Base-by-base conservation (phyloP, 306 rosid genomes). In the Adenanthera pavonina region DNA sequence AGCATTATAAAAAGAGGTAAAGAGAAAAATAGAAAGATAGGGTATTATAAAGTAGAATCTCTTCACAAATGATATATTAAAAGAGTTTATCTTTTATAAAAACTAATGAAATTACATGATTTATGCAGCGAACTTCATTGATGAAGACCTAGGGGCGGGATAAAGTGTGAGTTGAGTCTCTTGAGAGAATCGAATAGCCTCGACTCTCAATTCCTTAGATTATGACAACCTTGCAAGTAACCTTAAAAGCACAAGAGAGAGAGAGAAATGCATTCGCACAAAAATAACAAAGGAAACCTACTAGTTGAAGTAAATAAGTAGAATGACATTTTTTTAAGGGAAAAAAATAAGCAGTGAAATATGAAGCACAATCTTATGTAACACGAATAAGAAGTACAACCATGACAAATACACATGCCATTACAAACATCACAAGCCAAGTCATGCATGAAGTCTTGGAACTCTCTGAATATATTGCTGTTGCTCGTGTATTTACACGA, bases 351-450 rank as follows among this genome's bases (percentile, higher is more conserved):
- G 40, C 7, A 10, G 56, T 43, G 40, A 79, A 51, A 40, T 33
- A 40, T 60, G 76, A 57, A 57, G 20, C 38, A 19, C 69, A 69
- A 13, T 53, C 70, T 74, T 75, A 88, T 12, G 99, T 92, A 15
- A 95, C 92, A 43, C 98, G 96, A 83, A 93, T 93, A 47, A 95
- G 84, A 81, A 93, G 97, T 73, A 92, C 95, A 57, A 95, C 96
- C 97, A 95, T 90, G 84, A 93, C 75, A 84, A 95, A 95, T 30
- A 92, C 85, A 46, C 91, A 87, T 0, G 87, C 81, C 96, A 95
- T 95, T 46, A 72, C 85, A 83, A 95, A 93, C 49, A 95, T 84
- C 17, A 84, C 40, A 43, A 93, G 90, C 97, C 98, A 93, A 0
- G 98, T 92, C 82, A 93, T 85, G 89, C 97, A 92, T 15, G 98